phyloP scores from a whole-genome alignment of 2,329 filamentous ascomycete species.

The Exophiala sp. region DNA sequence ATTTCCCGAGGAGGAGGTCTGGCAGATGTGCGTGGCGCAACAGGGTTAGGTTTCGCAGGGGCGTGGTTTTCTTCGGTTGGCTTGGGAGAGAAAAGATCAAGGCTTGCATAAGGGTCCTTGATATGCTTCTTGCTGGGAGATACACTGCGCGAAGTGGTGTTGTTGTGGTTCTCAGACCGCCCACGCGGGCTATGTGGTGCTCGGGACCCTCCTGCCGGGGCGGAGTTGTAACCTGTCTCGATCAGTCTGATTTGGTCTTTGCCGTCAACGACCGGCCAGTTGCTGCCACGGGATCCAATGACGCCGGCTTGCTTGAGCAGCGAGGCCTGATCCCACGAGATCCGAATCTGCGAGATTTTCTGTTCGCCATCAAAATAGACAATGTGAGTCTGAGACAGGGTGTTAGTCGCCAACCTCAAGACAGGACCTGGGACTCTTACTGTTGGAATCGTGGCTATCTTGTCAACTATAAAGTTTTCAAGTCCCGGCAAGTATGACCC shows the following conservation, averaged over 20 bases:
- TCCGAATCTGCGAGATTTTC: constrained; percentile 80
- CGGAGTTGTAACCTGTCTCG: constrained; percentile 45
- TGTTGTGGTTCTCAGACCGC: constrained; percentile 19
- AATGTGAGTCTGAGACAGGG: constrained; percentile 65
- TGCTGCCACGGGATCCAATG: constrained; percentile 81
- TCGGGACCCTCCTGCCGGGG: constrained; percentile 21
- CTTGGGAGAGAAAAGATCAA: constrained; percentile 25
- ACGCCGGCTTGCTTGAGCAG: constrained; percentile 89
- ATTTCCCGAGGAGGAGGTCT: constrained; percentile 63
- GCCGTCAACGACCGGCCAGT: constrained; percentile 90
- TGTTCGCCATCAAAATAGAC: constrained; percentile 71
- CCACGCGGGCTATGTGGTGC: constrained; percentile 25
- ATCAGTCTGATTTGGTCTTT: constrained; percentile 78
- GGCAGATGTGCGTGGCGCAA: constrained; percentile 61
- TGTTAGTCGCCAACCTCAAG: constrained; percentile 3
- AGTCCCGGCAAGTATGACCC: constrained; percentile 81
- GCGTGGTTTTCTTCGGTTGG: constrained; percentile 18
- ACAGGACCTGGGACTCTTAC: constrained; percentile 50
- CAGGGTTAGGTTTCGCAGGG: constrained; percentile 53
- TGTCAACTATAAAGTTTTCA: constrained; percentile 87
- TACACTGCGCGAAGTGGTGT: constrained; percentile 19
- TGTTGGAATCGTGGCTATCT: constrained; percentile 69
- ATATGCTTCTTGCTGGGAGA: constrained; percentile 40
- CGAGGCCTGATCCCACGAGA: constrained; percentile 92
- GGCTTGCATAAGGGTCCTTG: constrained; percentile 40